phyloP scores from a whole-genome alignment of 257 asterid species.

The Fraxinus anomala region DNA sequence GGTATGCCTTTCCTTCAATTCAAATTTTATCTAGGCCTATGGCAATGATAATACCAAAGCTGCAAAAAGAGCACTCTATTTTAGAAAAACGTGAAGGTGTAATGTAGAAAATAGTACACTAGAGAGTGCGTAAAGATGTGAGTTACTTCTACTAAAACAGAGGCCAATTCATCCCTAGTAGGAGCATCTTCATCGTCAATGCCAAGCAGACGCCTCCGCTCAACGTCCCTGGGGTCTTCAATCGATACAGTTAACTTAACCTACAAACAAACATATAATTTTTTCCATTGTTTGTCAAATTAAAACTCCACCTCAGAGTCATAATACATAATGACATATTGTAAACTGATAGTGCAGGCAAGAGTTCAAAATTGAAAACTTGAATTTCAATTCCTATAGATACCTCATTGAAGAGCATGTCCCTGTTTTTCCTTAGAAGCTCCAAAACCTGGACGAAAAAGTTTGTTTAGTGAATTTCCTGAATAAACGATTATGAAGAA shows the following conservation, averaged over 20 bases:
- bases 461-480: slow-evolving; percentile 39
- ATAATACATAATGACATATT: not conserved
- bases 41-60: not conserved
- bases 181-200: slow-evolving; percentile 93
- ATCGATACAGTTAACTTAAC: slow-evolving; percentile 82
- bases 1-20: not conserved
- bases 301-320: not conserved
- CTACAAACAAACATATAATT: slow-evolving; percentile 33
- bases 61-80: not conserved
- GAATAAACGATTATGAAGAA: slow-evolving; percentile 15
- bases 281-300: not conserved
- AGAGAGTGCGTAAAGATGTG: not conserved
- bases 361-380: not conserved
- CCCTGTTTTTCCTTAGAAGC: slow-evolving; percentile 77
- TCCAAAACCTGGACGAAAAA: slow-evolving; percentile 60
- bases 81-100: not conserved
- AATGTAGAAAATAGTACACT: not conserved
- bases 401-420: slow-evolving; percentile 90
- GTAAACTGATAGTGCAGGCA: not conserved
- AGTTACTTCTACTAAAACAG: slow-evolving; percentile 74
- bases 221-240: slow-evolving; percentile 96
- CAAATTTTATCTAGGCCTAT: not conserved
- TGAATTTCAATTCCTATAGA: not conserved
- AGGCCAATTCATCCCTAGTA: slow-evolving; percentile 91
- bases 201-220: slow-evolving; percentile 89